Conservation (phyloP, 2,329 filamentous ascomycete species). For the Teratosphaeria destructans region DNA sequence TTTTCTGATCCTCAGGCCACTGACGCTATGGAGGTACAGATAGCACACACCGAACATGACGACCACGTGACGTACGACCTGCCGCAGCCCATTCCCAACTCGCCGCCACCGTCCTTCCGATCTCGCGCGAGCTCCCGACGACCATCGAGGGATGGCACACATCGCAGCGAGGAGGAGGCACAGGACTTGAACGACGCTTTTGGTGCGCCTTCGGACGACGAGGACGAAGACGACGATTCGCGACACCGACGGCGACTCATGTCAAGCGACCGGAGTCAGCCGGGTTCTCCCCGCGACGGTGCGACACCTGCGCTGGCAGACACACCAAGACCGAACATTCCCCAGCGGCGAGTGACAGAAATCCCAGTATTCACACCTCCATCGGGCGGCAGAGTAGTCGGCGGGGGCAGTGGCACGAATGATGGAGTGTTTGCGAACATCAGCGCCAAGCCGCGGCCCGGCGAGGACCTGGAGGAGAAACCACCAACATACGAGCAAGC, state of each 20-base stretch:
- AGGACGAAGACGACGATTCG: conserved; percentile 57
- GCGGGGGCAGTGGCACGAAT: conserved; percentile 60
- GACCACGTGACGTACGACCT: conserved; percentile 24
- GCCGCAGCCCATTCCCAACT: conserved; percentile 32
- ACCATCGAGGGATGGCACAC: conserved; percentile 42
- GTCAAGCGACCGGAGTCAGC: conserved; percentile 45
- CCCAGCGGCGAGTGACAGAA: conserved; percentile 30
- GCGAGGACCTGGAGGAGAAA: conserved; percentile 75
- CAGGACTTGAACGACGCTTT: conserved; percentile 87
- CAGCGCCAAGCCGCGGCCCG: conserved; percentile 75
- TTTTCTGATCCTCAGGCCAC: conserved; percentile 4
- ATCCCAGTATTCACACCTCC: conserved; percentile 41
- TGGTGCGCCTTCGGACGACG: conserved; percentile 54
- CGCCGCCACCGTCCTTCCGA: conserved; percentile 68
- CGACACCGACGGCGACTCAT: conserved; percentile 84
- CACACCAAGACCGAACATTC: conserved; percentile 3
- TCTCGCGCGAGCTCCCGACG: conserved; percentile 65
- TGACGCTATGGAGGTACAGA: conserved; percentile 13
- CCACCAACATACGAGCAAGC: conserved; percentile 99
- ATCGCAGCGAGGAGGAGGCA: conserved; percentile 52
- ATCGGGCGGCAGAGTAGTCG: conserved; percentile 47
- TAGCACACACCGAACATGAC: conserved; percentile 34
- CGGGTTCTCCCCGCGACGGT: not conserved
- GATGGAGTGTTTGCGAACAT: conserved; percentile 97
- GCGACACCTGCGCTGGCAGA: not conserved